Percentiles rank a stretch among this genome's conserved stretches.
These are phyloP conservation scores for Fusarium sp. DNA, from an alignment of 2,329 filamentous ascomycete species.

Conservation along the genomic window DNA sequence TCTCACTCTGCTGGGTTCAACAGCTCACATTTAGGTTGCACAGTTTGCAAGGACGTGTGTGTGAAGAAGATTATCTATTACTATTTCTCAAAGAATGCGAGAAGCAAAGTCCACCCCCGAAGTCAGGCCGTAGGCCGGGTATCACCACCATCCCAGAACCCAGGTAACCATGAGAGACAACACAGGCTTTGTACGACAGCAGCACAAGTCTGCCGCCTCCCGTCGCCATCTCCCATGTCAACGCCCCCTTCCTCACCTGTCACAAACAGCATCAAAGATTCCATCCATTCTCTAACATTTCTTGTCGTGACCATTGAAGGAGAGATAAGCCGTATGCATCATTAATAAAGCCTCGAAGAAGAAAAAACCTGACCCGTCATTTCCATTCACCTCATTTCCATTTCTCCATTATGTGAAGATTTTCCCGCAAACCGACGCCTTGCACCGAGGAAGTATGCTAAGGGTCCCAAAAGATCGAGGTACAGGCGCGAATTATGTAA, in stretches of 20 bases:
- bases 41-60: background rate
- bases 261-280: conserved; percentile 35
- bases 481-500: conserved; percentile 57
- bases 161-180: conserved; percentile 28
- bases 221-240: conserved; percentile 24
- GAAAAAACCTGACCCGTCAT: conserved; percentile 46
- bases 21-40: background rate
- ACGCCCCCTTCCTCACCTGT: conserved; percentile 20
- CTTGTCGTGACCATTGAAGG: conserved; percentile 51
- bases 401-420: conserved; percentile 47
- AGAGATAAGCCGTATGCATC: conserved; percentile 52
- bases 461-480: conserved; percentile 46
- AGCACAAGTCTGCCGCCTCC: conserved; percentile 23
- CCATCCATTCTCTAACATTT: conserved; percentile 46
- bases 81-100: conserved; percentile 48
- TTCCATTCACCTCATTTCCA: conserved; percentile 47
- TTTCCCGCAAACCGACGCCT: conserved; percentile 35
- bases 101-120: conserved; percentile 44
- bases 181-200: conserved; percentile 8
- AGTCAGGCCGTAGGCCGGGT: conserved; percentile 42
- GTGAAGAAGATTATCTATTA: conserved; percentile 48
- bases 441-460: conserved; percentile 43
- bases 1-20: background rate
- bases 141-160: conserved; percentile 43
- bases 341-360: conserved; percentile 50